A percentile compares a stretch with the other conserved stretches of the same genome.
These are phyloP conservation scores for Ambrosia hybrid DNA, from an alignment of 140 eudicot genomes.

Conservation along the genomic window DNA sequence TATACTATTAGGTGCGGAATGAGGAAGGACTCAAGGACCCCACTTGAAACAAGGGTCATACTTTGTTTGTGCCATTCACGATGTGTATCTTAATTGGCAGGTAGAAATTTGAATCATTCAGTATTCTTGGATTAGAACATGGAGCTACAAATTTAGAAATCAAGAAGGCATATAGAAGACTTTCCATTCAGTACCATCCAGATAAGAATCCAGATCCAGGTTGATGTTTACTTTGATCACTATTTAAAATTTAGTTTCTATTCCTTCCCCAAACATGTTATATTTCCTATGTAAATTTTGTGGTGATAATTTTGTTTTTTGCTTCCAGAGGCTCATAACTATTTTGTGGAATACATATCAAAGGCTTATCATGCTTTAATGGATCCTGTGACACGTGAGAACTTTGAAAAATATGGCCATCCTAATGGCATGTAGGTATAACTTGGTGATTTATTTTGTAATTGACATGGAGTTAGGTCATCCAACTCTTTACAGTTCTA, in stretches of 20 bases:
- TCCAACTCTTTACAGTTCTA: neutral
- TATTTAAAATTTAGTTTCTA: too few relatives aligned
- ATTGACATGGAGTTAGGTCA: too few relatives aligned
- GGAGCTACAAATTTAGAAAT: constrained; percentile 90
- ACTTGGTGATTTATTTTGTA: neutral
- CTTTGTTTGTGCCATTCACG: too few relatives aligned
- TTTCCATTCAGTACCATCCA: constrained; percentile 89
- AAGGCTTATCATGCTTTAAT: constrained; percentile 96
- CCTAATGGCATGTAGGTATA: constrained; percentile 99
- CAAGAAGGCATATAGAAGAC: constrained; percentile 89
- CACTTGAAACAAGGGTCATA: too few relatives aligned
- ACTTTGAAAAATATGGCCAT: constrained; percentile 93
- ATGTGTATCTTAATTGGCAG: constrained; percentile 34
- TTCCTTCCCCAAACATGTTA: neutral
- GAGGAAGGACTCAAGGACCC: too few relatives aligned
- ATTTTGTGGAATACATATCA: constrained; percentile 84
- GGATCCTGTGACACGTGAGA: constrained; percentile 89
- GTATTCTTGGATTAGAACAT: constrained; percentile 84
- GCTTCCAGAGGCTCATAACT: constrained; percentile 76
- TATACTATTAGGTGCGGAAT: too few relatives aligned
- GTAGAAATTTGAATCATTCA: constrained; percentile 81
- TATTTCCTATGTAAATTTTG: constrained; percentile 3
- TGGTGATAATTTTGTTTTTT: constrained; percentile 16
- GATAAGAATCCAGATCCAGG: constrained; percentile 99
- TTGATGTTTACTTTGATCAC: constrained; percentile 30